phyloP scores from a whole-genome alignment of 805 yeast genomes.

The Wickerhamomyces mucosus region DNA sequence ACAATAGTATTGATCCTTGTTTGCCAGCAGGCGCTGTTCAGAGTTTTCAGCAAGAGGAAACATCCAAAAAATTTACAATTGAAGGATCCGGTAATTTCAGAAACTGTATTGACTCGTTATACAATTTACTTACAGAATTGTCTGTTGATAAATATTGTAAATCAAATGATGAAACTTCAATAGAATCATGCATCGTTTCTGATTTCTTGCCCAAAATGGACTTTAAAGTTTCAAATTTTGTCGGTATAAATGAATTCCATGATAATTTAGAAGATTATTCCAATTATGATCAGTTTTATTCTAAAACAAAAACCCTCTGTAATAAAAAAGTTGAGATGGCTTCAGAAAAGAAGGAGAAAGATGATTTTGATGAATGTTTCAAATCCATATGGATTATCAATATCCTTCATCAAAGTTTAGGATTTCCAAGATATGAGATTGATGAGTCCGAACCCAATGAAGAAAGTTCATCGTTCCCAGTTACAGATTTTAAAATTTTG shows the following conservation, averaged over 20 bases:
- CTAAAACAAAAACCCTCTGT: conserved; percentile 38
- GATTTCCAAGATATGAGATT: conserved; percentile 43
- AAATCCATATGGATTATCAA: conserved; percentile 50
- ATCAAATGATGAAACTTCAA: conserved; percentile 9
- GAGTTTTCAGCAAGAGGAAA: no score
- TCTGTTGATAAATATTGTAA: conserved; percentile 17
- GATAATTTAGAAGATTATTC: conserved; percentile 44
- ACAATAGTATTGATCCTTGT: conserved; percentile 41
- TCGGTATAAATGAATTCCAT: conserved; percentile 65
- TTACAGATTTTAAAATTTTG: conserved; percentile 33
- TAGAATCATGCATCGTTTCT: conserved; percentile 39
- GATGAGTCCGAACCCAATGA: conserved; percentile 20
- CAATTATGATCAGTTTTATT: conserved; percentile 28
- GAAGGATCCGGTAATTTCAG: conserved; percentile 44
- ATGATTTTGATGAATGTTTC: conserved; percentile 41
- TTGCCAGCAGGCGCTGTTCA: conserved; percentile 35
- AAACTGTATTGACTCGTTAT: conserved; percentile 37
- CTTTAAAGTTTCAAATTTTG: conserved; percentile 44
- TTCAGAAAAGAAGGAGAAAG: conserved; percentile 14
- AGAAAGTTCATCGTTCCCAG: conserved; percentile 9
- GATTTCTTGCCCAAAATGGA: conserved; percentile 49
- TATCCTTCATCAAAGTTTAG: conserved; percentile 50
- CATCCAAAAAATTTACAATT: conserved; percentile 17
- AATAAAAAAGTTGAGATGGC: no score
- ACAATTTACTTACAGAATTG: conserved; percentile 30